Percentiles rank a stretch among this genome's conserved stretches.
phyloP scores from a whole-genome alignment of 2,329 filamentous ascomycete genomes.

The Penicillium verrucosum region DNA sequence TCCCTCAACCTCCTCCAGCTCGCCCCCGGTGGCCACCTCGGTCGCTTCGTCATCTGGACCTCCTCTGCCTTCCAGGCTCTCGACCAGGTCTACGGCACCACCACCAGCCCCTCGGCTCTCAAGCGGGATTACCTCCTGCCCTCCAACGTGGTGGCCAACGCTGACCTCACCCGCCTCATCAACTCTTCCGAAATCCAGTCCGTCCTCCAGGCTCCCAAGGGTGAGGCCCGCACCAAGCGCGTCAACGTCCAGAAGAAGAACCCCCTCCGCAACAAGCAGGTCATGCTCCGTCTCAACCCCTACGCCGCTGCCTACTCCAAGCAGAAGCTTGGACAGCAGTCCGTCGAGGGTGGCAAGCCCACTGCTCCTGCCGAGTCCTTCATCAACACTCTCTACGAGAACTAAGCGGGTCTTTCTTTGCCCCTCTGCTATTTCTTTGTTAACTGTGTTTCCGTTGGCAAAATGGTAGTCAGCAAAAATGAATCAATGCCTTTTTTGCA shows the following conservation, averaged over 20 bases:
- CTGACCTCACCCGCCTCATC: constrained; percentile 95
- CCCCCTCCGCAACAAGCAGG: constrained; percentile 97
- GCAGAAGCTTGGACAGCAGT: constrained; percentile 74
- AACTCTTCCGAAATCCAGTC: constrained; percentile 98
- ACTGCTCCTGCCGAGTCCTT: constrained; percentile 53
- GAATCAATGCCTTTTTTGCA: constrained; percentile 31
- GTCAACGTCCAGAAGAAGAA: constrained; percentile 98
- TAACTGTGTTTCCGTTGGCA: constrained; percentile 19
- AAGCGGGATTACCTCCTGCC: constrained; percentile 99
- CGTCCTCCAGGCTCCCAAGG: constrained; percentile 88
- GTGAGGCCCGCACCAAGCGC: constrained; percentile 85
- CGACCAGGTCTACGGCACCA: constrained; percentile 94
- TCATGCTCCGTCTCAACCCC: constrained; percentile 96
- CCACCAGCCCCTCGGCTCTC: constrained; percentile 79
- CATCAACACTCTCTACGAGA: constrained; percentile 51
- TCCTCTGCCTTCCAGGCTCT: constrained; percentile 95
- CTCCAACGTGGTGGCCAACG: constrained; percentile 85
- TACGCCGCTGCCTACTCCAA: constrained; percentile 90
- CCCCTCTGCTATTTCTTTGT: constrained; percentile 19
- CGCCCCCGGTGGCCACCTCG: constrained; percentile 96
- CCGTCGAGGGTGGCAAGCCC: constrained; percentile 62
- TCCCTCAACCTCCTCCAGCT: constrained; percentile 98
- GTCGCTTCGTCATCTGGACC: constrained; percentile 98
- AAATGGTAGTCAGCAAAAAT: constrained; percentile 30
- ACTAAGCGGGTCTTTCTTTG: constrained; percentile 40